Percentiles rank a stretch among this genome's conserved stretches.
These are phyloP conservation scores for Geosiphon pyriformis DNA, from an alignment of 192 early-diverging fungal species.

Conservation along the genomic window DNA sequence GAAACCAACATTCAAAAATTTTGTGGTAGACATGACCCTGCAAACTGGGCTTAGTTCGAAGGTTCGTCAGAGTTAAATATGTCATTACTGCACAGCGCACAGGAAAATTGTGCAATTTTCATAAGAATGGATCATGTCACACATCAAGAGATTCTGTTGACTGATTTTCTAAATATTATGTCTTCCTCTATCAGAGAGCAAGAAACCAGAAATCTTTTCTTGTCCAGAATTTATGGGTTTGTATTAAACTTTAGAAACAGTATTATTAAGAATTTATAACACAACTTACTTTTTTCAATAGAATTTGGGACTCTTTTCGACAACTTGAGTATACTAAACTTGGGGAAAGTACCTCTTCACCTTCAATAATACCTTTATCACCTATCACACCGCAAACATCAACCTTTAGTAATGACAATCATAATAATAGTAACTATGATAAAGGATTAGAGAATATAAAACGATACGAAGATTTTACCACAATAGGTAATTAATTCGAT, in stretches of 20 bases:
- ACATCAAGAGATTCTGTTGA: too few relatives aligned
- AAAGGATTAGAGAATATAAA: conserved; percentile 46
- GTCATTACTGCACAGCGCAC: too few relatives aligned
- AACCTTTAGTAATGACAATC: not conserved
- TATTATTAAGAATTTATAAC: not conserved
- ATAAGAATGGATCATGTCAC: too few relatives aligned
- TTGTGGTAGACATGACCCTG: conserved; percentile 1
- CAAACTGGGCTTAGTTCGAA: too few relatives aligned
- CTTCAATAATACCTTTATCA: not conserved
- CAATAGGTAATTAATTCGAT: conserved; percentile 44
- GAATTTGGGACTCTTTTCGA: conserved; percentile 11
- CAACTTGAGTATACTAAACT: not conserved
- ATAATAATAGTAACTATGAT: conserved; percentile 29
- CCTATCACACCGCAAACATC: not conserved
- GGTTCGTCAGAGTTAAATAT: too few relatives aligned
- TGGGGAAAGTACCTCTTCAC: not conserved
- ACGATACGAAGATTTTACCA: conserved; percentile 64
- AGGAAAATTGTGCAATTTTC: too few relatives aligned
- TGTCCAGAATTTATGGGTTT: not conserved
- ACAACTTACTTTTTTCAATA: conserved; percentile 1
- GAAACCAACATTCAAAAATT: conserved; percentile 63
- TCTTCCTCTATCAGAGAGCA: not conserved
- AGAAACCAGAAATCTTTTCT: not conserved
- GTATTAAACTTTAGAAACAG: not conserved
- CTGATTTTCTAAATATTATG: too few relatives aligned